These are phyloP conservation scores for Globisporangium ultimum DNA, from an alignment of 352 stramenopile genomes.

Conservation along the genomic window DNA sequence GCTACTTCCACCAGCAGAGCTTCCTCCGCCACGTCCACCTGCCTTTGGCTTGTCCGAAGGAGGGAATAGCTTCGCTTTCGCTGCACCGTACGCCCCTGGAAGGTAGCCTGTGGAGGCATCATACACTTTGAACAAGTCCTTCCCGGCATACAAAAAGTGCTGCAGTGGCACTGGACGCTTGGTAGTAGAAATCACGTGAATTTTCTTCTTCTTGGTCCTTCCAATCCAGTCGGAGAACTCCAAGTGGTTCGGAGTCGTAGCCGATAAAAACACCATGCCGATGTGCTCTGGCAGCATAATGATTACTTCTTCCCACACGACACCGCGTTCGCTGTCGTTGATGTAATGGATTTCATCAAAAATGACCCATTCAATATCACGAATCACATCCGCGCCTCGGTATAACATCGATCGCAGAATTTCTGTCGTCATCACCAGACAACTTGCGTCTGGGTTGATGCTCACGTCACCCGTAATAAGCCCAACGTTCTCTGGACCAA, in stretches of 20 bases:
- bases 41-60: conserved; percentile 49
- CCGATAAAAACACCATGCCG: conserved; percentile 97
- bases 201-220: conserved; percentile 93
- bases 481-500: conserved; percentile 93
- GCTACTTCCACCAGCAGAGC: conserved; percentile 25
- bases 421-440: conserved; percentile 98
- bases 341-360: conserved; percentile 99
- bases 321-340: conserved; percentile 96
- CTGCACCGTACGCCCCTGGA: conserved; percentile 46
- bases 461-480: conserved; percentile 97
- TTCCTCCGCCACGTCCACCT: conserved; percentile 22
- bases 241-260: conserved; percentile 98
- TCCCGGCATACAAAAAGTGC: conserved; percentile 94
- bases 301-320: conserved; percentile 98
- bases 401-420: conserved; percentile 97
- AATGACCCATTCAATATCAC: conserved; percentile 98
- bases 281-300: conserved; percentile 98
- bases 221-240: conserved; percentile 99
- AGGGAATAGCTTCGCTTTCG: conserved; percentile 66
- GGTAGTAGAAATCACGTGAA: conserved; percentile 97
- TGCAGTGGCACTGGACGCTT: conserved; percentile 96
- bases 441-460: conserved; percentile 95
- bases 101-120: conserved; percentile 55
- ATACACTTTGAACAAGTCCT: conserved; percentile 91
- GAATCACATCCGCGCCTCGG: conserved; percentile 93